A percentile compares a stretch with the other conserved stretches of the same genome.
phyloP scores from a whole-genome alignment of 768 basidiomycete genomes.

The Tylopilus vinaceipallidus region DNA sequence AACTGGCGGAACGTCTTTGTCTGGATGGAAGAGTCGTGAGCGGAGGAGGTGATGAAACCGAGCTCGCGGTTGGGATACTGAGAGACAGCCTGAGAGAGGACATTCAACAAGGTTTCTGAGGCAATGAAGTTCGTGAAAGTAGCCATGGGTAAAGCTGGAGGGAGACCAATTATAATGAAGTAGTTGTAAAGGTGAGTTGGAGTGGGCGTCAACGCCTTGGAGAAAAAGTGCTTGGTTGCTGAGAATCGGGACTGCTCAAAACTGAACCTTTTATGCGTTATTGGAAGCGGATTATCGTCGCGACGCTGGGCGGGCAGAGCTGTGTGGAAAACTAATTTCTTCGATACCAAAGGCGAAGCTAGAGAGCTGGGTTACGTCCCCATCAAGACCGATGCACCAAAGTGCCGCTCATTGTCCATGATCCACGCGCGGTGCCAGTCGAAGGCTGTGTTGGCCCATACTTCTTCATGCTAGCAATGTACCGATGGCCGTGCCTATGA shows the following conservation, averaged over 20 bases:
- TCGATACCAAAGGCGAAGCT: background rate
- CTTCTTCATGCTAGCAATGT: background rate
- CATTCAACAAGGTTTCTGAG: constrained; percentile 22
- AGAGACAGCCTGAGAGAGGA: constrained; percentile 15
- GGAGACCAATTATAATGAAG: no score
- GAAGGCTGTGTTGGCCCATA: constrained; percentile 3
- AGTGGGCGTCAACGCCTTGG: background rate
- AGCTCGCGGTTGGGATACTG: constrained; percentile 21
- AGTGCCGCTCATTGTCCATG: constrained; percentile 2
- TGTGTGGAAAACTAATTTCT: background rate
- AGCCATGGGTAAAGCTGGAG: constrained; percentile 11
- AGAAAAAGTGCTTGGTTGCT: background rate
- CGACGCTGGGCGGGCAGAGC: background rate
- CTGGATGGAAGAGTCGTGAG: constrained; percentile 23
- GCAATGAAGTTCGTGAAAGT: constrained; percentile 8
- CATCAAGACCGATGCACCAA: background rate
- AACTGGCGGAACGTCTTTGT: background rate
- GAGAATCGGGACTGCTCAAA: constrained; percentile 1
- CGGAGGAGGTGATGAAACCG: constrained; percentile 23
- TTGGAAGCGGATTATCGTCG: background rate
- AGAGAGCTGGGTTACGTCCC: constrained; percentile 2
- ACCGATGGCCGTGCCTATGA: background rate
- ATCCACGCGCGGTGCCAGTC: constrained; percentile 9
- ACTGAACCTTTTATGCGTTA: constrained; percentile 22
- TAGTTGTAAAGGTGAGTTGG: background rate